Conservation (phyloP, 2,329 filamentous ascomycete genomes). For the Amylocarpus encephaloides region DNA sequence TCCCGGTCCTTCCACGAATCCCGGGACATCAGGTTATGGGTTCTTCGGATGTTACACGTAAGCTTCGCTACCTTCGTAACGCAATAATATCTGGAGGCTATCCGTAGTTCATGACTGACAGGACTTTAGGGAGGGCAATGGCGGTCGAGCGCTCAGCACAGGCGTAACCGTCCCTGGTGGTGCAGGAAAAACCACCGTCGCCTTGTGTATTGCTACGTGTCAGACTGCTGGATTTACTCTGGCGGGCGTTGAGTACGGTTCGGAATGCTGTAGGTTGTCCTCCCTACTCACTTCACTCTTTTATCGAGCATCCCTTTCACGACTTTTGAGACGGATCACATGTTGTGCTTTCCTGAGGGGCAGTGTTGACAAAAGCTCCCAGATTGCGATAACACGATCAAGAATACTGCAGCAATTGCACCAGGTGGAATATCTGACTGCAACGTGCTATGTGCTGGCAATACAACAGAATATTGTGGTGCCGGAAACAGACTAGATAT, state of each 20-base stretch:
- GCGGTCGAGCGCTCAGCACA: constrained; percentile 14
- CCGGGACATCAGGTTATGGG: constrained; percentile 14
- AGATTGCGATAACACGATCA: constrained; percentile 11
- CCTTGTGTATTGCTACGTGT: constrained; percentile 19
- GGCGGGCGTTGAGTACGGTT: constrained; percentile 41
- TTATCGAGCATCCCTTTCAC: neutral
- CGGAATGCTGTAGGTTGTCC: constrained; percentile 35
- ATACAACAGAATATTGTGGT: constrained; percentile 26
- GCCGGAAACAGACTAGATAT: constrained; percentile 16
- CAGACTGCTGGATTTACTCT: constrained; percentile 31
- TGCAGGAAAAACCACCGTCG: constrained; percentile 16
- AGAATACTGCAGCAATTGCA: constrained; percentile 15
- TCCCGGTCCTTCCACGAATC: constrained; percentile 18
- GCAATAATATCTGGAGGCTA: no score
- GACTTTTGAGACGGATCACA: no score
- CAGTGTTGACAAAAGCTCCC: neutral
- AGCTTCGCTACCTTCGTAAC: neutral
- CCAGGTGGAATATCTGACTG: constrained; percentile 22
- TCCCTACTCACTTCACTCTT: neutral
- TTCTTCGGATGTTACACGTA: constrained; percentile 22
- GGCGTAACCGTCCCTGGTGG: constrained; percentile 17
- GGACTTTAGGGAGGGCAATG: constrained; percentile 16
- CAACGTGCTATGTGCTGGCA: constrained; percentile 25
- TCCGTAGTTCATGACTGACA: neutral
- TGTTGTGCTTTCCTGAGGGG: no score